Percentiles rank a stretch among this genome's conserved stretches.
Evolutionary conservation across 805 yeast species (phyloP).

Genomic region (Starmerella cellae): DNA sequence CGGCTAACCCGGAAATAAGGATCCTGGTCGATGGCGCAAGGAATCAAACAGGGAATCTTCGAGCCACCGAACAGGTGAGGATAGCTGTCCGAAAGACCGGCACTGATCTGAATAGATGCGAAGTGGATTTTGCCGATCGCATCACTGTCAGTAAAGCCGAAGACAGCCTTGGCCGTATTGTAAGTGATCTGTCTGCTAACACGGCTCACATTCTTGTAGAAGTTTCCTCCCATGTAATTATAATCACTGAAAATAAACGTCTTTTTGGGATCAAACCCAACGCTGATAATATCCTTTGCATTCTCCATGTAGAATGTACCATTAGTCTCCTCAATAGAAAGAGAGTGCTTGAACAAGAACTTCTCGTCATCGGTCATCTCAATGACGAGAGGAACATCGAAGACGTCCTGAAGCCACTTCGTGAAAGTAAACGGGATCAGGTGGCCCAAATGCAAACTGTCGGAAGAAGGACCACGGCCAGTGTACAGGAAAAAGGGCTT

Average conservation of each 20-base stretch:
- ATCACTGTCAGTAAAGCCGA: conserved; percentile 90
- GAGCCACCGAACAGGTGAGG: conserved; percentile 83
- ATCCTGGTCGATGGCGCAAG: conserved; percentile 98
- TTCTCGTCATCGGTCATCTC: conserved; percentile 96
- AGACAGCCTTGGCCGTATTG: conserved; percentile 92
- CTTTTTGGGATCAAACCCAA: conserved; percentile 88
- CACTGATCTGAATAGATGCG: conserved; percentile 90
- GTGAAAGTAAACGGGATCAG: conserved; percentile 92
- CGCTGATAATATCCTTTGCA: conserved; percentile 84
- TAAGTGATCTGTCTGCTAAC: conserved; percentile 90
- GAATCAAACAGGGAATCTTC: conserved; percentile 91
- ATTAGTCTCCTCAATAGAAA: conserved; percentile 81
- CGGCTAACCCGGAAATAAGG: conserved; percentile 96
- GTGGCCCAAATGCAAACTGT: conserved; percentile 92
- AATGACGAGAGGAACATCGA: conserved; percentile 87
- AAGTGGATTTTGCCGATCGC: conserved; percentile 90
- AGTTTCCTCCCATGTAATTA: conserved; percentile 82
- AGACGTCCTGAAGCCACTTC: conserved; percentile 95
- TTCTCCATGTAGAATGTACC: conserved; percentile 57
- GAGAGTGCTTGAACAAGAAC: conserved; percentile 80
- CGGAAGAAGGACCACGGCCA: conserved; percentile 94
- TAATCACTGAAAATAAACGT: conserved; percentile 91
- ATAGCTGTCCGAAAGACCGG: conserved; percentile 91
- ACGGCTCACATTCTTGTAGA: conserved; percentile 87
- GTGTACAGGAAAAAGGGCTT: conserved; percentile 92